Conservation (phyloP, 2,329 filamentous ascomycete species). For the Calonectria leucothoes region DNA sequence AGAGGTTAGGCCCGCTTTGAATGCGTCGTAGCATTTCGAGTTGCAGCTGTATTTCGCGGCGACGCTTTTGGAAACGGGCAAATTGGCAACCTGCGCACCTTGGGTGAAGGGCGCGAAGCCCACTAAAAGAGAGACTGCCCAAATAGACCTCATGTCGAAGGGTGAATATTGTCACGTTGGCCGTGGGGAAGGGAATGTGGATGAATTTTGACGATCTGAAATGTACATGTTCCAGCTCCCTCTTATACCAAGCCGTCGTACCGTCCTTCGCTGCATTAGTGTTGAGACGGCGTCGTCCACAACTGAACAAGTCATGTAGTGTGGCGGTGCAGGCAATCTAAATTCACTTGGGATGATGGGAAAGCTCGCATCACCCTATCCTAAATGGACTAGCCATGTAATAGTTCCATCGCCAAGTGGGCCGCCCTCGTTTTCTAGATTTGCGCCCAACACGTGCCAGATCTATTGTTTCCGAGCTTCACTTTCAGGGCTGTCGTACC, state of each 20-base stretch:
- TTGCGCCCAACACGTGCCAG: neutral
- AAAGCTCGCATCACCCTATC: neutral
- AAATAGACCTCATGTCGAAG: neutral
- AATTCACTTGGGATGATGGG: neutral
- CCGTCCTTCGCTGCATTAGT: neutral
- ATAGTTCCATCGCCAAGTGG: neutral
- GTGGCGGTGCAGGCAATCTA: neutral
- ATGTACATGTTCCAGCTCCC: neutral
- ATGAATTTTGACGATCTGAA: neutral
- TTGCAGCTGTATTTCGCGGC: neutral
- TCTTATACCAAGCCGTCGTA: neutral
- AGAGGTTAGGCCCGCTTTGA: neutral
- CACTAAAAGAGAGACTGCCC: neutral
- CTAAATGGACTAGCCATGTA: neutral
- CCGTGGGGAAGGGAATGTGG: neutral
- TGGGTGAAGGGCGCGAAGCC: neutral
- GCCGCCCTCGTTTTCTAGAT: neutral
- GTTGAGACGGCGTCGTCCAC: neutral
- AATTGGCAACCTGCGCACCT: neutral
- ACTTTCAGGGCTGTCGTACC: neutral
- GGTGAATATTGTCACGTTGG: neutral
- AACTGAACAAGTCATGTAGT: neutral
- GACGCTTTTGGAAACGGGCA: neutral
- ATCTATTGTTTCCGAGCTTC: neutral
- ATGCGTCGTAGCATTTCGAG: neutral